Evolutionary conservation across 2,329 filamentous ascomycete species (phyloP), one percentile per base, ranked within the genome.

Genomic region (Clonostachys byssicola): DNA sequence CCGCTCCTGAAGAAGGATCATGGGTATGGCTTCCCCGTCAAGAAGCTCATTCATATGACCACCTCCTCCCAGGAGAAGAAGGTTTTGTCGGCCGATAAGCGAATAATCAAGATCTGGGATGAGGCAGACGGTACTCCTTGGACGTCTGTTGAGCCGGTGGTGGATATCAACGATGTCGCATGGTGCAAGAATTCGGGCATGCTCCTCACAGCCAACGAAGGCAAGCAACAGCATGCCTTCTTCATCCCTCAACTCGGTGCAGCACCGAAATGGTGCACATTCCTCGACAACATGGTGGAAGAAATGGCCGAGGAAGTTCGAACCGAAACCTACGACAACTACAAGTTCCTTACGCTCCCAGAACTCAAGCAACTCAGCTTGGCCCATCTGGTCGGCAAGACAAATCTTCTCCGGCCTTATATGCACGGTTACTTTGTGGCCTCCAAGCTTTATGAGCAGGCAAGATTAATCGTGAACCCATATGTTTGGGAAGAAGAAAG

Each of bases 391-490:
- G 80, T 99, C 48, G 92, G 92, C 54, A 92, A 90, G 57, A 95
- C 91, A 30, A 94, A 89, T 60, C 73, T 97, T 17, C 74, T 99
- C 39, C 81, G 92, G 41, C 94, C 94, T 40, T 99, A 99, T 63
- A 99, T 99, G 95, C 94, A 99, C 64, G 95, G 94, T 57, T 97
- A 94, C 76, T 99, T 99, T 70, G 92, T 99, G 43, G 89, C 89
- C 35, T 92, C 95, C 58, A 90, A 92, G 60, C 71, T 99, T 23
- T 97, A 99, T 65, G 95, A 99, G 62, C 92, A 99, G 65, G 94
- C 94, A 16, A 79, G 89, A 47, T 73, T 99, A 50, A 96, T 97
- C 58, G 87, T 88, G 44, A 96, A 97, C 67, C 94, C 94, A 0
- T 95, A 95, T 62, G 80, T 95, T 45, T 95, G 88, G 78, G 90